These are phyloP conservation scores for Magnolia changhungtana DNA, from an alignment of 164 flowering plant genomes.

Conservation along the genomic window DNA sequence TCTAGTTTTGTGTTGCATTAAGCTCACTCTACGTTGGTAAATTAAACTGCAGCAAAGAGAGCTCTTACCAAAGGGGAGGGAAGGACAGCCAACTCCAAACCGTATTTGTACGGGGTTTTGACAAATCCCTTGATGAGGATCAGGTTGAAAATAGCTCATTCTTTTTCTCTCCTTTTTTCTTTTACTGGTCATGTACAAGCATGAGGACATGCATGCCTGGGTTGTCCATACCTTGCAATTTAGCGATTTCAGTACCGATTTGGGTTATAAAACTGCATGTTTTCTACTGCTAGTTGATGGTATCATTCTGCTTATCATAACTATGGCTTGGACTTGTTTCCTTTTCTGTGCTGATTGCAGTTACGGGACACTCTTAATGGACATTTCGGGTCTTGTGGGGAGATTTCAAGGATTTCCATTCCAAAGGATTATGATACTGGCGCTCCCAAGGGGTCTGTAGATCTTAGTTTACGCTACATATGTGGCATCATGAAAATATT, in stretches of 20 bases:
- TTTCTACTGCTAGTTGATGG: background rate
- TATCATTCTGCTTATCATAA: no score
- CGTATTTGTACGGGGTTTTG: conserved; percentile 73
- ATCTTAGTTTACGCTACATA: background rate
- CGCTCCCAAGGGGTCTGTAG: conserved; percentile 64
- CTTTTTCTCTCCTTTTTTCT: background rate
- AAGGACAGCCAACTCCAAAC: conserved; percentile 33
- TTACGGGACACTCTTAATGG: conserved; percentile 43
- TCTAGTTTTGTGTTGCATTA: background rate
- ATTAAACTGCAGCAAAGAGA: conserved; percentile 31
- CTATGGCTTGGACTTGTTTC: background rate
- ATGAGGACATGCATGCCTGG: background rate
- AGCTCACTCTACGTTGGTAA: background rate
- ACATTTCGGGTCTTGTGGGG: conserved; percentile 81
- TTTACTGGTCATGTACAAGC: background rate
- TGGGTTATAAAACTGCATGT: background rate
- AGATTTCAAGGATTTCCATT: conserved; percentile 54
- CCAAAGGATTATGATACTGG: conserved; percentile 66
- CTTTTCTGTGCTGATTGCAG: conserved; percentile 28
- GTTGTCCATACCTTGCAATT: background rate
- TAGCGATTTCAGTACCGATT: background rate
- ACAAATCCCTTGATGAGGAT: conserved; percentile 43
- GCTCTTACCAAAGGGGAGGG: conserved; percentile 51
- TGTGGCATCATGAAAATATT: background rate
- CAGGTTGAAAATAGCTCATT: conserved; percentile 33